phyloP scores from a whole-genome alignment of 108 stramenopile species.

The Epithemia pelagica region DNA sequence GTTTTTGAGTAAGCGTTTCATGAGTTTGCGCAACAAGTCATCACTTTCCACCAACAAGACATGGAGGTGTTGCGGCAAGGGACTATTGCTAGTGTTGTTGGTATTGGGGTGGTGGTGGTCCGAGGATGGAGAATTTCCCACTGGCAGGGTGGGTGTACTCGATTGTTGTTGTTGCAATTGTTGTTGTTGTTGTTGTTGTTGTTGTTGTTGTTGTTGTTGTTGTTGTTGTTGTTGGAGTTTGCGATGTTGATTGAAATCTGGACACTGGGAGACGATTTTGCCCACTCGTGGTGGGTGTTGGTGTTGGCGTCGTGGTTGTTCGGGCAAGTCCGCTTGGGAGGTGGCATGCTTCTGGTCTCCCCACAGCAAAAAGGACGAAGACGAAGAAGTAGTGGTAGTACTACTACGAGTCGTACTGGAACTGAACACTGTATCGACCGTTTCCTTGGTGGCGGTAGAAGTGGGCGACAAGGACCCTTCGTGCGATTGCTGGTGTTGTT shows the following conservation, averaged over 20 bases:
- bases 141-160: too few relatives aligned
- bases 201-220: not conserved
- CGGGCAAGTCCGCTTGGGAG: too few relatives aligned
- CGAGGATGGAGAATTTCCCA: too few relatives aligned
- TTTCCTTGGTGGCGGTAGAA: not conserved
- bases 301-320: too few relatives aligned
- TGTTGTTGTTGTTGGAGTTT: not conserved
- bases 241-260: not conserved
- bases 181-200: not conserved
- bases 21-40: not conserved
- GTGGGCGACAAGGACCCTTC: too few relatives aligned
- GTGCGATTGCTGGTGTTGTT: too few relatives aligned
- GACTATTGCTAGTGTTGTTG: too few relatives aligned
- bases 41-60: conserved; percentile 2
- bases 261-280: not conserved
- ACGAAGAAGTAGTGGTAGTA: not conserved
- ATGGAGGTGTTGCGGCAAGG: not conserved
- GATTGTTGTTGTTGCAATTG: not conserved
- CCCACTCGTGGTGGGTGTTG: not conserved
- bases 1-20: not conserved
- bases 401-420: not conserved
- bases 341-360: too few relatives aligned
- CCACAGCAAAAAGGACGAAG: too few relatives aligned
- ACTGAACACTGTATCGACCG: not conserved
- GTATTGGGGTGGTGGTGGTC: not conserved